phyloP scores from a whole-genome alignment of 495 filamentous ascomycete species.

The Penicillium robsamsonii region DNA sequence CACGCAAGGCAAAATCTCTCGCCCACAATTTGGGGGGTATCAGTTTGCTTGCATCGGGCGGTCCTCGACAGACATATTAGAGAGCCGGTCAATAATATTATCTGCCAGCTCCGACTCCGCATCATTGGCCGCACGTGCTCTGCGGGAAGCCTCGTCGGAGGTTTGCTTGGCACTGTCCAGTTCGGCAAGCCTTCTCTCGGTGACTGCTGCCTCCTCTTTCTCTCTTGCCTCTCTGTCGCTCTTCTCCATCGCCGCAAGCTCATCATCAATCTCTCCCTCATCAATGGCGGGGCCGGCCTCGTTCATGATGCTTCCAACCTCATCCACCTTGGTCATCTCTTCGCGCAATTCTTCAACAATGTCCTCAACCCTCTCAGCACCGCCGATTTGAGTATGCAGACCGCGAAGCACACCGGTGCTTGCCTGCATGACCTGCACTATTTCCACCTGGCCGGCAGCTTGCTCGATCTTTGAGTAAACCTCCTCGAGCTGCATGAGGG shows the following conservation, averaged over 20 bases:
- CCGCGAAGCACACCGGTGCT: slow-evolving; percentile 65
- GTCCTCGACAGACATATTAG: slow-evolving; percentile 47
- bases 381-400: slow-evolving; percentile 76
- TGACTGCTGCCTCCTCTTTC: slow-evolving; percentile 47
- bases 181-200: slow-evolving; percentile 45
- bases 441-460: slow-evolving; percentile 76
- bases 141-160: slow-evolving; percentile 33
- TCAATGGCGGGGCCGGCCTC: slow-evolving; percentile 63
- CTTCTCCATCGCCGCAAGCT: slow-evolving; percentile 73
- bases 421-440: slow-evolving; percentile 77
- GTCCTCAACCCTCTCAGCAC: slow-evolving; percentile 69
- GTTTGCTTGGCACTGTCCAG: slow-evolving; percentile 42
- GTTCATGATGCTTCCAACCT: slow-evolving; percentile 72
- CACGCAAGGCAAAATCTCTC: neutral
- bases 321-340: slow-evolving; percentile 79
- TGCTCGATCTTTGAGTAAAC: slow-evolving; percentile 78
- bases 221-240: slow-evolving; percentile 59
- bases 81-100: slow-evolving; percentile 41
- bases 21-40: neutral
- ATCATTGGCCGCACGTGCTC: slow-evolving; percentile 23
- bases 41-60: slow-evolving; percentile 28
- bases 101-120: slow-evolving; percentile 37
- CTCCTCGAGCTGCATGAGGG: slow-evolving; percentile 76
- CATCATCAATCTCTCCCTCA: slow-evolving; percentile 84
- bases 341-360: slow-evolving; percentile 72